A percentile compares a stretch with the other conserved stretches of the same genome.
These are phyloP conservation scores for Serendipita indica DNA, from an alignment of 768 basidiomycete species.

Conservation along the genomic window DNA sequence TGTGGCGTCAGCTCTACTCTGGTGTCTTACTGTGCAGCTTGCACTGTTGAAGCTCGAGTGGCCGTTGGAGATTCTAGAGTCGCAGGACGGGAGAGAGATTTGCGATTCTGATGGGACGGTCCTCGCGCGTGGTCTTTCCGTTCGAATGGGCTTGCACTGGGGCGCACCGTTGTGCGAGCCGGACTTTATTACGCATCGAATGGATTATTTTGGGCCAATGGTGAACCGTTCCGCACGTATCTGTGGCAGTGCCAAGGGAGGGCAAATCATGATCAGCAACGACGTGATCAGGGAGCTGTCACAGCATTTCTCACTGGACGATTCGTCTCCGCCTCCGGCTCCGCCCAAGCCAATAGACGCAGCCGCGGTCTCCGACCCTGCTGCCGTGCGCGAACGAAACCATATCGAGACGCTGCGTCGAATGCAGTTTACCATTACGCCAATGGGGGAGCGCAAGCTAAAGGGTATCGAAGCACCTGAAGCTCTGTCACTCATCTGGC, in stretches of 20 bases:
- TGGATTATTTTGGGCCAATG: constrained; percentile 98
- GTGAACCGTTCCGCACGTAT: constrained; percentile 89
- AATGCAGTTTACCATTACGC: constrained; percentile 51
- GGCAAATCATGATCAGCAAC: constrained; percentile 83
- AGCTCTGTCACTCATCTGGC: constrained; percentile 71
- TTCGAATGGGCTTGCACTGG: constrained; percentile 96
- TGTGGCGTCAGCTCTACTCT: constrained; percentile 72
- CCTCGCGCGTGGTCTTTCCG: constrained; percentile 76
- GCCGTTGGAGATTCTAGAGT: constrained; percentile 88
- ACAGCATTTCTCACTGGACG: constrained; percentile 29
- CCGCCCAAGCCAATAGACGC: neutral
- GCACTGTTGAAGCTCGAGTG: constrained; percentile 69
- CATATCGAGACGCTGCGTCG: constrained; percentile 59
- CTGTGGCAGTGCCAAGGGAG: constrained; percentile 67
- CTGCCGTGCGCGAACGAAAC: constrained; percentile 18
- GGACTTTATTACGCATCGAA: constrained; percentile 81
- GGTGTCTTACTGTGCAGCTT: constrained; percentile 75
- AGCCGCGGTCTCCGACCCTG: constrained; percentile 12
- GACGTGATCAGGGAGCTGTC: constrained; percentile 77
- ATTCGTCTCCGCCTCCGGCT: neutral
- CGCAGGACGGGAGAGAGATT: constrained; percentile 76
- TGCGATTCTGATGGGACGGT: constrained; percentile 48
- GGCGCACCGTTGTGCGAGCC: constrained; percentile 79
- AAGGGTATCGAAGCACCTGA: constrained; percentile 93
- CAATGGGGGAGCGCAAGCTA: constrained; percentile 81